These are phyloP conservation scores for Colletotrichum magnum DNA, from an alignment of 2,329 filamentous ascomycete genomes.

Conservation along the genomic window DNA sequence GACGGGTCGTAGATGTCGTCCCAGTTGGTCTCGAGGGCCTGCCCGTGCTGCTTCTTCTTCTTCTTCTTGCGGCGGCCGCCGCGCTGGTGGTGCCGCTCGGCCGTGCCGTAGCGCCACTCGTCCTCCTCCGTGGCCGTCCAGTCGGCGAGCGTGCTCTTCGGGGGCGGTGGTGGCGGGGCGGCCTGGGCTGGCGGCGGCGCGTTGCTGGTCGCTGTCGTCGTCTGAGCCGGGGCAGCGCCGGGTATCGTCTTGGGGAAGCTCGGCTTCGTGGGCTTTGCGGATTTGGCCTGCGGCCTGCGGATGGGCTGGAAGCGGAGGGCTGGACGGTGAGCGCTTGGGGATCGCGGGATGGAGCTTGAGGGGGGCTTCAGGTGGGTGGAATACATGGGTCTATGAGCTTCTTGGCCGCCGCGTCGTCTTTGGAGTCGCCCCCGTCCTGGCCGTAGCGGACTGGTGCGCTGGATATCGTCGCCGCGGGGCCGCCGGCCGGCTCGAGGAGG, in stretches of 20 bases:
- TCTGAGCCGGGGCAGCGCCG: conserved; percentile 47
- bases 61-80: conserved; percentile 85
- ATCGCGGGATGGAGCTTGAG: not conserved
- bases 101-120: conserved; percentile 76
- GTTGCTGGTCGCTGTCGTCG: conserved; percentile 45
- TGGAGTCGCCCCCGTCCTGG: conserved; percentile 61
- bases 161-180: conserved; percentile 48
- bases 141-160: conserved; percentile 82
- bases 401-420: conserved; percentile 67
- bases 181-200: conserved; percentile 51
- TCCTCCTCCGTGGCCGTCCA: conserved; percentile 86
- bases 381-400: conserved; percentile 66
- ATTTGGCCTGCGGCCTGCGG: conserved; percentile 78
- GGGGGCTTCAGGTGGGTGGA: conserved; percentile 2
- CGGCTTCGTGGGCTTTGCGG: conserved; percentile 72
- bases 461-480: conserved; percentile 76
- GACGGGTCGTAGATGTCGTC: conserved; percentile 91
- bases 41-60: conserved; percentile 70
- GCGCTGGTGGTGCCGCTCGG: conserved; percentile 76
- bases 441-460: conserved; percentile 82
- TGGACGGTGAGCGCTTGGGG: conserved; percentile 45
- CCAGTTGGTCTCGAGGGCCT: conserved; percentile 80
- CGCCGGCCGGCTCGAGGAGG: conserved; percentile 74
- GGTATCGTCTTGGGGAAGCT: conserved; percentile 64
- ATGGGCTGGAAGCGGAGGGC: conserved; percentile 90